Percentiles rank a stretch among this genome's conserved stretches.
These are phyloP conservation scores for Hypoxylon sp. DNA, from an alignment of 2,329 filamentous ascomycete species.

Conservation along the genomic window DNA sequence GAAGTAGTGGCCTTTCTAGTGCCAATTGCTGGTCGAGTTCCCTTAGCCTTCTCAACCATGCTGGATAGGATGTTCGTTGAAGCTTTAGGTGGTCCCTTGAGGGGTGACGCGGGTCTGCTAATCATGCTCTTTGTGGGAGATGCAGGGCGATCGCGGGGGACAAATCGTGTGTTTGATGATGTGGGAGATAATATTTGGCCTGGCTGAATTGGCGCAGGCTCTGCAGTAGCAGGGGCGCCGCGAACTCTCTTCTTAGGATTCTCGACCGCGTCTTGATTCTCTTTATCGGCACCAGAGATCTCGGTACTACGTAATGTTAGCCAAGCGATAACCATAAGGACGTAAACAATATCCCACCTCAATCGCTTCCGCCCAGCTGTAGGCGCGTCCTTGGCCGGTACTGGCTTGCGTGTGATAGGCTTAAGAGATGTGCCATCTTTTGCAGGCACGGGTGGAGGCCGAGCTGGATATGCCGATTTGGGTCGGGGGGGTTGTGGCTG, in stretches of 20 bases:
- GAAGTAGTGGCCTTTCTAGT: slow-evolving; percentile 60
- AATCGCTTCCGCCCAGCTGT: slow-evolving; percentile 59
- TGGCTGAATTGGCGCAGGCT: slow-evolving; percentile 57
- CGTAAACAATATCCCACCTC: slow-evolving; percentile 58
- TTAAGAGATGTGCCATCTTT: slow-evolving; percentile 60
- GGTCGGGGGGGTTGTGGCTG: slow-evolving; percentile 54
- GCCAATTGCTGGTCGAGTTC: slow-evolving; percentile 60
- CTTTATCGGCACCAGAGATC: slow-evolving; percentile 76
- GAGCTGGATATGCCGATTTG: slow-evolving; percentile 45
- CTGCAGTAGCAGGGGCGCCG: slow-evolving; percentile 55
- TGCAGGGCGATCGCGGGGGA: slow-evolving; percentile 61
- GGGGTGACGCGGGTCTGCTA: slow-evolving; percentile 49
- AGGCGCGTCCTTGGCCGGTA: slow-evolving; percentile 45
- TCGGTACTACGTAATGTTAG: slow-evolving; percentile 65
- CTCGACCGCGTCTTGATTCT: slow-evolving; percentile 73
- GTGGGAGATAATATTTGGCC: slow-evolving; percentile 81
- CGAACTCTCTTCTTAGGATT: slow-evolving; percentile 77
- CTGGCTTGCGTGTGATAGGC: slow-evolving; percentile 52
- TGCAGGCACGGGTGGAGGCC: slow-evolving; percentile 61
- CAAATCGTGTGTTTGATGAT: slow-evolving; percentile 80
- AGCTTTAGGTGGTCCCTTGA: slow-evolving; percentile 54
- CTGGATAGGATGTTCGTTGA: slow-evolving; percentile 61
- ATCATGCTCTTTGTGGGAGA: slow-evolving; percentile 70
- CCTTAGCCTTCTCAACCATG: slow-evolving; percentile 72
- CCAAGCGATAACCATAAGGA: slow-evolving; percentile 31